A percentile compares a stretch with the other conserved stretches of the same genome.
These are phyloP conservation scores for Dimocarpus longan DNA, from an alignment of 345 rosid species.

Conservation along the genomic window DNA sequence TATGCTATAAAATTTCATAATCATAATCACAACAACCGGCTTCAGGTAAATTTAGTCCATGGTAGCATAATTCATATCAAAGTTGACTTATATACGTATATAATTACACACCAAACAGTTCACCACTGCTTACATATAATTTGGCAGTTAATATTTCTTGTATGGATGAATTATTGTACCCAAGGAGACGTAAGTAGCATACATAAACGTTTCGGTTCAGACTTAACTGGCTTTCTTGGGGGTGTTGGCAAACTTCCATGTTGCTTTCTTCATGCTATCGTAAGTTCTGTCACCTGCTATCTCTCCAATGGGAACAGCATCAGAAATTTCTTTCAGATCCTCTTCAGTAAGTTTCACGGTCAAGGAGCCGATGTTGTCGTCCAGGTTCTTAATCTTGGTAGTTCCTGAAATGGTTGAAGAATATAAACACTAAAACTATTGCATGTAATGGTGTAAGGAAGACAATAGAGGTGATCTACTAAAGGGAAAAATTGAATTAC, in stretches of 20 bases:
- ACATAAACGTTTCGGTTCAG: neutral
- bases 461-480: neutral
- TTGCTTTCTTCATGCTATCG: conserved; percentile 5
- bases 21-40: neutral
- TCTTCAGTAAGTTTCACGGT: conserved; percentile 34
- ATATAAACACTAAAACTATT: neutral
- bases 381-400: conserved; percentile 54
- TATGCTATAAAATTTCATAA: neutral
- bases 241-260: conserved; percentile 47
- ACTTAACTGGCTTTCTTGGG: conserved; percentile 28
- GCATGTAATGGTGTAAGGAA: neutral
- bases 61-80: neutral
- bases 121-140: neutral
- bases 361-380: conserved; percentile 42
- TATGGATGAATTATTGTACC: neutral
- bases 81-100: neutral
- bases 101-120: neutral
- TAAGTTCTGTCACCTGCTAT: conserved; percentile 47
- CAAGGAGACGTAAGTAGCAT: neutral
- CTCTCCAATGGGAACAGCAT: conserved; percentile 44
- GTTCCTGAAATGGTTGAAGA: conserved; percentile 37
- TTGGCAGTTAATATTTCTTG: too few relatives aligned
- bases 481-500: too few relatives aligned
- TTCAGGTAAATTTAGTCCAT: neutral
- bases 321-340: conserved; percentile 40